A percentile compares a stretch with the other conserved stretches of the same genome.
phyloP scores from a whole-genome alignment of 176 grass and related monocot species.

The Melocanna baccifera region DNA sequence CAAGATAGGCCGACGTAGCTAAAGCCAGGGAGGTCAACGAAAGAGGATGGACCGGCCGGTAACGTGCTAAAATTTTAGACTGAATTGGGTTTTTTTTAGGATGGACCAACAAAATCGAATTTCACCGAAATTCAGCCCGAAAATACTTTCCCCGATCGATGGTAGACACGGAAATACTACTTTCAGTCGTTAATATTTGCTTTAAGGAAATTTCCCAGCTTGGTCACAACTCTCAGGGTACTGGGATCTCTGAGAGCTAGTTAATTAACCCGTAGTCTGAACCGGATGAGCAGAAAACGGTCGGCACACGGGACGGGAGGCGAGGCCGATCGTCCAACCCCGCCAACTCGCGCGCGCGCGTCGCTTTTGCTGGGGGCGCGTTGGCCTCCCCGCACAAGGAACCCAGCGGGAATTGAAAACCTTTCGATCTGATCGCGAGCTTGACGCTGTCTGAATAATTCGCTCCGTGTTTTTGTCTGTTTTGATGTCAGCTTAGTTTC shows the following conservation, averaged over 20 bases:
- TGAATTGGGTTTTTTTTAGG: too few relatives aligned
- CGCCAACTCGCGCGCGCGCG: neutral
- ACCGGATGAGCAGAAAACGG: neutral
- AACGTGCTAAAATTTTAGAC: too few relatives aligned
- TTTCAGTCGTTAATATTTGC: neutral
- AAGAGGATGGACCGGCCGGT: too few relatives aligned
- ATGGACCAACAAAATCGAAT: too few relatives aligned
- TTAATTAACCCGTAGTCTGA: neutral
- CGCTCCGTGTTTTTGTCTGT: neutral
- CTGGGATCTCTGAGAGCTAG: neutral
- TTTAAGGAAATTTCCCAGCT: neutral
- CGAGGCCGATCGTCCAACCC: neutral
- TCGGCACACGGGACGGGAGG: neutral
- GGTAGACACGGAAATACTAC: neutral
- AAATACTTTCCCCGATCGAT: too few relatives aligned
- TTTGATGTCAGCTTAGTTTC: neutral
- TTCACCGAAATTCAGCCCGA: too few relatives aligned
- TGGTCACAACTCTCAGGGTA: neutral
- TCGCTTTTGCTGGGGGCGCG: neutral
- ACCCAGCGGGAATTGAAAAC: neutral
- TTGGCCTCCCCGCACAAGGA: neutral
- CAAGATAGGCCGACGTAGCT: too few relatives aligned
- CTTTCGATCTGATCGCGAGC: conserved; percentile 5
- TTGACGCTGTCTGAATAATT: neutral
- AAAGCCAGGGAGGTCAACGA: too few relatives aligned